Evolutionary conservation across 768 basidiomycete species (phyloP).

Genomic region (Russula dissimulans): DNA sequence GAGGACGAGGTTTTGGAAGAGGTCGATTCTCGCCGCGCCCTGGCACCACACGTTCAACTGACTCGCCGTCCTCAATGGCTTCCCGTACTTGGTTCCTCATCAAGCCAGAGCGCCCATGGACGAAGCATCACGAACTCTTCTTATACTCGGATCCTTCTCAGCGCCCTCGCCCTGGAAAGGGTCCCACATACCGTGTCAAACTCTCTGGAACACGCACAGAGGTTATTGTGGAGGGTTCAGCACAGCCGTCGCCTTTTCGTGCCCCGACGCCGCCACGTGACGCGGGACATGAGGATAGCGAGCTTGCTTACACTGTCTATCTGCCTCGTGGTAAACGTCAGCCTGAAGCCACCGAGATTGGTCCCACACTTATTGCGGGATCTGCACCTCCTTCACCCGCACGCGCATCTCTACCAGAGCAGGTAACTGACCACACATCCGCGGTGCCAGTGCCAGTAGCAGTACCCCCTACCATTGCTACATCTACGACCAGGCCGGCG

Average conservation of each 20-base stretch:
- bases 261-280: not conserved
- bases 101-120: slow-evolving; percentile 78
- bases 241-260: slow-evolving; percentile 17
- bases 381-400: not conserved
- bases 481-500: not conserved
- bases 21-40: slow-evolving; percentile 27
- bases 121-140: slow-evolving; percentile 70
- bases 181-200: slow-evolving; percentile 49
- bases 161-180: slow-evolving; percentile 50
- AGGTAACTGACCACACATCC: not conserved
- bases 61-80: slow-evolving; percentile 32
- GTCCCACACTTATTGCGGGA: slow-evolving; percentile 1
- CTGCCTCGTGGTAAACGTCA: not conserved
- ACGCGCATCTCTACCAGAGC: not conserved
- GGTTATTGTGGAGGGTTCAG: slow-evolving; percentile 37
- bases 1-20: slow-evolving; percentile 35
- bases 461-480: not conserved
- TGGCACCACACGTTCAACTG: slow-evolving; percentile 22
- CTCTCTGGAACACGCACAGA: slow-evolving; percentile 40
- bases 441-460: not conserved
- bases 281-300: not conserved
- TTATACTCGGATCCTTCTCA: slow-evolving; percentile 55
- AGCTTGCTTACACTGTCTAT: slow-evolving; percentile 3
- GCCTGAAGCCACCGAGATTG: slow-evolving; percentile 1
- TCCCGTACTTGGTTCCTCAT: slow-evolving; percentile 49